Conservation (phyloP, 129 eudicot genomes). For the Scalesia atractyloides region DNA sequence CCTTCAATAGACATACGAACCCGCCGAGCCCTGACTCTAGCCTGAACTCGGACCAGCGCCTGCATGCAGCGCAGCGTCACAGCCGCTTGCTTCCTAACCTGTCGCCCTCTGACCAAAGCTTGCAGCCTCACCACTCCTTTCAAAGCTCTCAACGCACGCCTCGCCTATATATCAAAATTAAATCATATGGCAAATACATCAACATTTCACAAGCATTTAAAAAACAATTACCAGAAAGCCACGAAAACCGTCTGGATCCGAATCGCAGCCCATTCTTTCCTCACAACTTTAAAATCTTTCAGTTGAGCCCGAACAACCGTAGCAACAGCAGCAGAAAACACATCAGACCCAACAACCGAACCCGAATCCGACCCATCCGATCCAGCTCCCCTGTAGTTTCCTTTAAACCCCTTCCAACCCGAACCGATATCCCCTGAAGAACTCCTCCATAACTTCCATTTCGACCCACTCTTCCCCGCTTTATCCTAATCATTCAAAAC, state of each 20-base stretch:
- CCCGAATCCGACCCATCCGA: constrained; percentile 74
- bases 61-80: constrained; percentile 98
- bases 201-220: not conserved
- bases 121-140: constrained; percentile 91
- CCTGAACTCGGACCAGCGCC: constrained; percentile 95
- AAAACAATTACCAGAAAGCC: constrained; percentile 69
- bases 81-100: constrained; percentile 97
- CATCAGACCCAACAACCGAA: constrained; percentile 56
- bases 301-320: constrained; percentile 90
- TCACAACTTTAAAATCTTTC: constrained; percentile 76
- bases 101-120: constrained; percentile 92
- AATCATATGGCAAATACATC: not conserved
- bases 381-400: constrained; percentile 44
- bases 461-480: constrained; percentile 54
- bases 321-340: constrained; percentile 82
- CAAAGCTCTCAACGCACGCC: constrained; percentile 91
- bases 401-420: constrained; percentile 74
- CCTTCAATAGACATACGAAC: constrained; percentile 97
- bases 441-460: constrained; percentile 93
- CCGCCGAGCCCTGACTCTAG: constrained; percentile 93
- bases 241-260: constrained; percentile 97
- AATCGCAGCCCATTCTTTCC: constrained; percentile 98
- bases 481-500: constrained; percentile 48
- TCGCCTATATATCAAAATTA: constrained; percentile 55
- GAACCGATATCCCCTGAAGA: constrained; percentile 72